Evolutionary conservation across 345 rosid genomes (phyloP).

Genomic region (Heritiera littoralis): DNA sequence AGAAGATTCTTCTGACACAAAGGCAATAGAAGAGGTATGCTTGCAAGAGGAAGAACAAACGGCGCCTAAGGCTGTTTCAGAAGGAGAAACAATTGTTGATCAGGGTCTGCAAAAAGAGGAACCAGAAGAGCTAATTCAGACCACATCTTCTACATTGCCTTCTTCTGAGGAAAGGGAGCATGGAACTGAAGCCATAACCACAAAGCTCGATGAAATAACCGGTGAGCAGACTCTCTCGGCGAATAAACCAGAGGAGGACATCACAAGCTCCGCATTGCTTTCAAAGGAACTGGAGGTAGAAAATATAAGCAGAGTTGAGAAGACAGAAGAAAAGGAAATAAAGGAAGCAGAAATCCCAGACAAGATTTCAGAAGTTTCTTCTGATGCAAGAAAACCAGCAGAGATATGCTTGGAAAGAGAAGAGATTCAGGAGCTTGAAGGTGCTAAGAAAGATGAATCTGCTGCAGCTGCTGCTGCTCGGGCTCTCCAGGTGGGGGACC

Average conservation of each 20-base stretch:
- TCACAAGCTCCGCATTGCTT: slow-evolving; percentile 21
- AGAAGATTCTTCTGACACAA: slow-evolving; percentile 17
- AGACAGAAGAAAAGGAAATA: neutral
- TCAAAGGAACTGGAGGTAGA: slow-evolving; percentile 2
- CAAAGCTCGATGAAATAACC: slow-evolving; percentile 17
- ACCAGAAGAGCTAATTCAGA: slow-evolving; percentile 30
- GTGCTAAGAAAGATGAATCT: slow-evolving; percentile 13
- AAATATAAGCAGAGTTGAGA: neutral
- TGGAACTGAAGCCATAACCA: slow-evolving; percentile 19
- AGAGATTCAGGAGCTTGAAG: neutral
- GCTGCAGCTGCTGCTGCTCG: neutral
- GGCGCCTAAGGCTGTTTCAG: slow-evolving; percentile 26
- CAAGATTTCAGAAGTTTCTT: slow-evolving; percentile 6
- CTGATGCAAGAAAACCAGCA: slow-evolving; percentile 6
- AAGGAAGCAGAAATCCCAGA: neutral
- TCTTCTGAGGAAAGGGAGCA: slow-evolving; percentile 31
- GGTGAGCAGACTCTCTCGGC: slow-evolving; percentile 23
- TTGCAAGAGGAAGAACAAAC: slow-evolving; percentile 22
- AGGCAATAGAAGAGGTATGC: slow-evolving; percentile 19
- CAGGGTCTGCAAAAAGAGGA: slow-evolving; percentile 28
- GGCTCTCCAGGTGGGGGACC: slow-evolving; percentile 4
- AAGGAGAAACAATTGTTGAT: slow-evolving; percentile 24
- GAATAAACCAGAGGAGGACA: slow-evolving; percentile 30
- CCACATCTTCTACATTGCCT: slow-evolving; percentile 31
- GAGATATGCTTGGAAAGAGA: slow-evolving; percentile 6